Evolutionary conservation across 768 basidiomycete genomes (phyloP), one percentile per base, ranked within the genome.

Genomic region (Dictyophora rubrovolvata): DNA sequence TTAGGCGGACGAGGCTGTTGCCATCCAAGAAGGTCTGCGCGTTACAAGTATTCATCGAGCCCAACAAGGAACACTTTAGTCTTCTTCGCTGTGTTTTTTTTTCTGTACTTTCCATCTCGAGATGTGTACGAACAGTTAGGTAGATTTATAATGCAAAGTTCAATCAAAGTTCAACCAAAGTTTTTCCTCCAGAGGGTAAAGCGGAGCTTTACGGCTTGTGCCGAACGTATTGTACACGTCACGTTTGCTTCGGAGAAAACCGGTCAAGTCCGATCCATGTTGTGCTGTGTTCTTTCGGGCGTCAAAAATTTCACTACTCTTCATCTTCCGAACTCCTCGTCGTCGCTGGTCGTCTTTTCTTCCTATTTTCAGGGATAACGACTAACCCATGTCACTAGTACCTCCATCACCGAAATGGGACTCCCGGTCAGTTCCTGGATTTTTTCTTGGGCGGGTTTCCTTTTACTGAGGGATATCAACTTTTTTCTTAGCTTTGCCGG

Each of bases 21-120:
- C 87, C 8, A 81, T 94, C 20, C 87, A 91, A 64, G 91, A 94
- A 64, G 89, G 90, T 0, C 73, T 84, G 68, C 79, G 88, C 36
- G 69, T 89, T 55, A 85, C 86, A 12, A 70, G 65, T 23, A 59
- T 64, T 17, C 55, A 66, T 11, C 48, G 34, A 36, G 60, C 54
- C 23, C 54, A 55, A 37, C 57, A 59, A 8, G 57, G 57, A n/a
- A 51, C 50, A 12, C 23, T 57, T 28, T 28, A 28, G 28, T 28
- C 28, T 28, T 28, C 28, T 28, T 28, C 28, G 28, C 7, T 28
- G 28, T 28, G 28, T 28, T 28, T 28, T 28, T 3, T 28, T 2
- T 28, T 28, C 2, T 28, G 28, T 28, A 28, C 28, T 28, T 28
- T 7, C 28, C n/a, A n/a, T n/a, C n/a, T n/a, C n/a, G n/a, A n/a